phyloP scores from a whole-genome alignment of 805 yeast genomes.

The Pichia nanzhaoensis region DNA sequence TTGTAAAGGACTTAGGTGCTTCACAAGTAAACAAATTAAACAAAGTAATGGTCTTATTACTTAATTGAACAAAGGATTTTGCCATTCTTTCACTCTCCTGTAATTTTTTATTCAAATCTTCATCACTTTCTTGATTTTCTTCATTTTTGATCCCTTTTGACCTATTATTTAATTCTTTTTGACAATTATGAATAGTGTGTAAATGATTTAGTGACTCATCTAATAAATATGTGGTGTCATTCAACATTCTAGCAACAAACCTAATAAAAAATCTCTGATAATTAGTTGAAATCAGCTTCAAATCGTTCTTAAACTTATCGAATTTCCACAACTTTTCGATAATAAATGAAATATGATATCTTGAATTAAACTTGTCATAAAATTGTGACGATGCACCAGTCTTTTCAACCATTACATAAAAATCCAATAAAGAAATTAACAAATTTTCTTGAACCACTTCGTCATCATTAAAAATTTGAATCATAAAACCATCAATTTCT shows the following conservation, averaged over 20 bases:
- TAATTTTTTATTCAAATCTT: slow-evolving; percentile 54
- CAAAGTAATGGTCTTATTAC: slow-evolving; percentile 74
- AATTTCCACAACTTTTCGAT: slow-evolving; percentile 79
- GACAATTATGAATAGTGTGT: slow-evolving; percentile 68
- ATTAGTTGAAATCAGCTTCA: slow-evolving; percentile 56
- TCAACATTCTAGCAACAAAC: slow-evolving; percentile 89
- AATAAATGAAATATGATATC: slow-evolving; percentile 80
- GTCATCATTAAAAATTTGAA: slow-evolving; percentile 56
- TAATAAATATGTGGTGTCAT: slow-evolving; percentile 84
- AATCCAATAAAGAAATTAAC: slow-evolving; percentile 77
- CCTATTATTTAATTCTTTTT: slow-evolving; percentile 54
- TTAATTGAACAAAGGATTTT: slow-evolving; percentile 70
- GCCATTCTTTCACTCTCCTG: slow-evolving; percentile 68
- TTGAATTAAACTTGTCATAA: slow-evolving; percentile 88
- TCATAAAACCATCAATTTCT: slow-evolving; percentile 62
- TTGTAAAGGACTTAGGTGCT: slow-evolving; percentile 78
- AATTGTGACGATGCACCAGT: slow-evolving; percentile 95
- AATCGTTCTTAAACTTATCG: slow-evolving; percentile 59
- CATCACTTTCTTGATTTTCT: slow-evolving; percentile 48
- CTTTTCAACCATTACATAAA: slow-evolving; percentile 90
- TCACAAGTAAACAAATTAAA: slow-evolving; percentile 79
- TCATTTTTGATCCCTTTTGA: slow-evolving; percentile 28
- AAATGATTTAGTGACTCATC: slow-evolving; percentile 86
- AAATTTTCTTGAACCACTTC: slow-evolving; percentile 57
- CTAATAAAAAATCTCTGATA: slow-evolving; percentile 82